Percentiles rank a stretch among this genome's conserved stretches.
phyloP scores from a whole-genome alignment of 768 basidiomycete species.

The Jaapia argillacea region DNA sequence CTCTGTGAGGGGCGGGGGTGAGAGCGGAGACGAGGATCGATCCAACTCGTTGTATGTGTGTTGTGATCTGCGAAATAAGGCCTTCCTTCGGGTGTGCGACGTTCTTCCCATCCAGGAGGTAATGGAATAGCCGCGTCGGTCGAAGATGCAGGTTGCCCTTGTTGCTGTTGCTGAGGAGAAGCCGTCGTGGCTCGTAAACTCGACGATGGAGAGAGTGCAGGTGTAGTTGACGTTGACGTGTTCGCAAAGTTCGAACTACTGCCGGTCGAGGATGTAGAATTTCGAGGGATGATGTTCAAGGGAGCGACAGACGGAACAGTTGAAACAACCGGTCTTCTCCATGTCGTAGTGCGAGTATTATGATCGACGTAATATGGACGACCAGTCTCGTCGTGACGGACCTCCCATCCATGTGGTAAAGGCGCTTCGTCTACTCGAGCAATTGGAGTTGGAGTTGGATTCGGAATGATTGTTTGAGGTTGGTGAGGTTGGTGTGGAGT shows the following conservation, averaged over 20 bases:
- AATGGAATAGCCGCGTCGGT: constrained; percentile 56
- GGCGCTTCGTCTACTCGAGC: constrained; percentile 44
- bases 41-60: constrained; percentile 84
- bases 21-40: constrained; percentile 50
- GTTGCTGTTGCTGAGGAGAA: constrained; percentile 20
- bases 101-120: constrained; percentile 88
- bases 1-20: background rate
- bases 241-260: no score
- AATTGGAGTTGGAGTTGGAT: constrained; percentile 4
- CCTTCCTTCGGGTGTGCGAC: constrained; percentile 80
- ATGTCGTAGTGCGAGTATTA: constrained; percentile 69
- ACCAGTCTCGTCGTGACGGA: constrained; percentile 61
- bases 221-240: background rate
- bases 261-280: no score
- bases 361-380: constrained; percentile 86
- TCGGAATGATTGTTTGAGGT: no score
- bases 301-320: constrained; percentile 10
- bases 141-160: constrained; percentile 10
- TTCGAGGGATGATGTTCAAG: no score
- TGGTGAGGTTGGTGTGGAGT: no score
- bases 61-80: constrained; percentile 72
- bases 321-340: constrained; percentile 46
- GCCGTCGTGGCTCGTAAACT: constrained; percentile 10
- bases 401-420: constrained; percentile 77
- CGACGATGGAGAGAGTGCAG: constrained; percentile 3